Evolutionary conservation across 306 rosid species (phyloP), one percentile per base, ranked within the genome.

Genomic region (Cotoneaster glaucophyllus): DNA sequence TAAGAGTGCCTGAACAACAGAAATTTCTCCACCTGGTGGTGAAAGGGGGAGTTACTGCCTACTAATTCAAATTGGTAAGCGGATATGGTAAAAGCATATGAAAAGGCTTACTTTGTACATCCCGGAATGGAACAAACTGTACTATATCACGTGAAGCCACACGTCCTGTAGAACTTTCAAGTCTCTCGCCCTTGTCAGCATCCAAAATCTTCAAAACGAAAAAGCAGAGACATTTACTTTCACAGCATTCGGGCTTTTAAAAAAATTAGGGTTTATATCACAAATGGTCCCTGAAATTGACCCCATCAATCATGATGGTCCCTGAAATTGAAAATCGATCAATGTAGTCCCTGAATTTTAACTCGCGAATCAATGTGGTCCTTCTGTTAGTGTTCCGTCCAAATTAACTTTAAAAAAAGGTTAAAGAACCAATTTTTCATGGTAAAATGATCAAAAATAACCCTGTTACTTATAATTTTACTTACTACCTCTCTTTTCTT

Each of bases 141-240:
- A 96, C 99, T 63, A 96, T 93, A 83, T 96, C 97, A 69, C 99
- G 96, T 2, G 99, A 90, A 68, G 99, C 97, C 74, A 96, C 88
- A 21, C 93, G 96, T 8, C 98, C 98, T 1, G 90, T 78, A 31
- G 94, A 84, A 81, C 86, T 90, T 86, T 93, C 99, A 76, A 96
- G 98, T 78, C 90, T 89, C 44, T 90, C 99, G 59, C 98, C 97
- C 84, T 93, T 96, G 75, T 96, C 99, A 25, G 96, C 98, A 74
- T 96, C 99, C 77, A 96, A 85, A 86, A 89, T 74, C 99, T 96
- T 81, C 34, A 61, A 12, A 34, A 64, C 21, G 25, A 74, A 21
- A 52, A 77, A 82, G 56, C 17, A 4, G 19, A 77, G 71, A 41
- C 17, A 31, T 62, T 67, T 77, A 50, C 67, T 59, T 63, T 10